A percentile compares a stretch with the other conserved stretches of the same genome.
Evolutionary conservation across 2,329 filamentous ascomycete species (phyloP).

Genomic region (Helotiales sp.): DNA sequence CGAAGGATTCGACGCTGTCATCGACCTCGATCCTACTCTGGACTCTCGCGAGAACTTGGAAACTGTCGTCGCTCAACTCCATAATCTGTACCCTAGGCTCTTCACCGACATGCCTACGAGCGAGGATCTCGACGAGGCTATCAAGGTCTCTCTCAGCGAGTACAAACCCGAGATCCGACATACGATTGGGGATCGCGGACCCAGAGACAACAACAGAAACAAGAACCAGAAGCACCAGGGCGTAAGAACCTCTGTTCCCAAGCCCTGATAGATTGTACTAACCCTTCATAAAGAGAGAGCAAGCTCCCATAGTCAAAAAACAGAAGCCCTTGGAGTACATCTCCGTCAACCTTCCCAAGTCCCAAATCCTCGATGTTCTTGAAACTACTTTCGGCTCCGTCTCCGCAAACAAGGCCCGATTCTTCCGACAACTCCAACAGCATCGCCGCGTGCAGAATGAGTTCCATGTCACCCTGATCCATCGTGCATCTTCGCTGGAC

Average conservation of each 20-base stretch:
- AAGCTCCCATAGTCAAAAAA: constrained; percentile 48
- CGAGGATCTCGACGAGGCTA: constrained; percentile 79
- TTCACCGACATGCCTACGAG: constrained; percentile 72
- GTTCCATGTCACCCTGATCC: constrained; percentile 95
- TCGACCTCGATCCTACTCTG: constrained; percentile 78
- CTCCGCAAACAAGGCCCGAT: constrained; percentile 57
- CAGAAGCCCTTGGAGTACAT: constrained; percentile 69
- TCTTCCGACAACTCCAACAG: constrained; percentile 78
- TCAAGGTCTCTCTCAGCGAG: constrained; percentile 73
- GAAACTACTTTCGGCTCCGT: constrained; percentile 70
- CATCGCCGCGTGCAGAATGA: constrained; percentile 76
- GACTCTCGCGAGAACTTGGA: constrained; percentile 89
- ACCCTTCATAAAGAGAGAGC: constrained; percentile 29
- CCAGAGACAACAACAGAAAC: constrained; percentile 50
- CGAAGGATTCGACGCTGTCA: constrained; percentile 79
- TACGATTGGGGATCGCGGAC: constrained; percentile 66
- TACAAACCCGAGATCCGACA: constrained; percentile 81
- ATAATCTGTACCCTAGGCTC: constrained; percentile 78
- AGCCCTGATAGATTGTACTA: background rate
- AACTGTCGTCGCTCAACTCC: constrained; percentile 72
- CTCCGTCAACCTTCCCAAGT: constrained; percentile 58
- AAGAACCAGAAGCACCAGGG: constrained; percentile 43
- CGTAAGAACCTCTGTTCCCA: constrained; percentile 39
- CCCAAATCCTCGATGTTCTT: constrained; percentile 62
- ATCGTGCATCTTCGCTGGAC: constrained; percentile 67